phyloP scores from a whole-genome alignment of 2,329 filamentous ascomycete genomes.

The Colletotrichum sp. region DNA sequence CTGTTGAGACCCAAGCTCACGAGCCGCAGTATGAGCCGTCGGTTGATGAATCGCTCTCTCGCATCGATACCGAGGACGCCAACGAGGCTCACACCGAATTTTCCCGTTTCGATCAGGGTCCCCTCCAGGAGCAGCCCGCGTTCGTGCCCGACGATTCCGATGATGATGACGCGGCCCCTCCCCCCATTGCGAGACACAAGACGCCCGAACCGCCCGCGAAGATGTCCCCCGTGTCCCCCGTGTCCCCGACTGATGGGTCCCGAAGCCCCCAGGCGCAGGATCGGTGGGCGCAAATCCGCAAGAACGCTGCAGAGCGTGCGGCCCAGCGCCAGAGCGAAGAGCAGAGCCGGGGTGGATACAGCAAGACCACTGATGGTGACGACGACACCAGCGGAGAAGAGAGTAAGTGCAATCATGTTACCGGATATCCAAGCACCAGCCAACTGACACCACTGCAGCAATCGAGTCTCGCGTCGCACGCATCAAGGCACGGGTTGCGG shows the following conservation, averaged over 20 bases:
- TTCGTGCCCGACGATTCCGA: constrained; percentile 70
- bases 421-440: not conserved
- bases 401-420: constrained; percentile 63
- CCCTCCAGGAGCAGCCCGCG: constrained; percentile 83
- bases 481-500: constrained; percentile 96
- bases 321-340: constrained; percentile 70
- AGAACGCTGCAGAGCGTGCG: constrained; percentile 88
- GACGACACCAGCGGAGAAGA: constrained; percentile 96
- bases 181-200: constrained; percentile 54
- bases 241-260: constrained; percentile 32
- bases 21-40: constrained; percentile 50
- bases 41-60: constrained; percentile 57
- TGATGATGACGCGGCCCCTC: constrained; percentile 53
- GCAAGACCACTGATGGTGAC: constrained; percentile 67
- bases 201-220: constrained; percentile 29
- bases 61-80: constrained; percentile 64
- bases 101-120: constrained; percentile 84
- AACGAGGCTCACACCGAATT: constrained; percentile 66
- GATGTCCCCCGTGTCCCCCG: constrained; percentile 28
- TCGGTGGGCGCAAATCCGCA: constrained; percentile 94
- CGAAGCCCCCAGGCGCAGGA: constrained; percentile 61
- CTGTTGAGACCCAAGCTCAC: constrained; percentile 18
- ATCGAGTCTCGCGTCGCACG: constrained; percentile 96
- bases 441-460: constrained; percentile 52
- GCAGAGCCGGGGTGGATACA: constrained; percentile 61